Base-by-base conservation (phyloP, 345 rosid genomes). In the Ailanthus altissimus region DNA sequence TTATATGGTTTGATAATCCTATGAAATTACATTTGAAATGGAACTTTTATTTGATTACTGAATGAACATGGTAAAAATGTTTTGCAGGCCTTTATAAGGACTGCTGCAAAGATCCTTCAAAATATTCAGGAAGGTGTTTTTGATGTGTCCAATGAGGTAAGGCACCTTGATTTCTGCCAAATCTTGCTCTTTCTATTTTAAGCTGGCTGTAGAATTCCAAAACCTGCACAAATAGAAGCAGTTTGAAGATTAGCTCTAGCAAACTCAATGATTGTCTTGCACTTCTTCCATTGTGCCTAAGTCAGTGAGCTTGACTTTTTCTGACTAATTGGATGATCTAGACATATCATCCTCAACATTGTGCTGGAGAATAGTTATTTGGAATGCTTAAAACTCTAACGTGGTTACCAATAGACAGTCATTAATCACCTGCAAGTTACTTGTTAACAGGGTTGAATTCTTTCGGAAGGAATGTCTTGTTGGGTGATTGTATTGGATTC, bases 111-210 rank as follows among this genome's bases (percentile, higher is more conserved):
- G 88, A 92, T 95, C 85, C 94, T 89, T 78, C 90, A 91, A 81
- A 93, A 96, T 70, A 96, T 96, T 66, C 93, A 92, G 75, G 99
- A 93, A 1, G 97, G 98, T 0, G 89, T 92, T 3, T 88, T 93
- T 84, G 97, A 93, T 84, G 92, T 88, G 78, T 90, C 97, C 72
- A 90, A 92, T 68, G 98, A 96, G 97, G 98, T 93, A 85, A 75
- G 38, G 12, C 14, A 10, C 56, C 14, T 40, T 13, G 36, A 40
- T 12, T 72, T 23, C 11, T 40, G 38, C 47, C 38, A 21, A 72
- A 72, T 56, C 66, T 26, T 15, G 43, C 11, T 14, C 20, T 45
- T 9, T 11, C 47, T 65, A 42, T 65, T 21, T 42, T 21, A 42
- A 65, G 43, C n/a, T 65, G 32, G 51, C 6, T 4, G 28, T 42